These are phyloP conservation scores for Cichorium intybus DNA, from an alignment of 140 eudicot species.

Conservation along the genomic window DNA sequence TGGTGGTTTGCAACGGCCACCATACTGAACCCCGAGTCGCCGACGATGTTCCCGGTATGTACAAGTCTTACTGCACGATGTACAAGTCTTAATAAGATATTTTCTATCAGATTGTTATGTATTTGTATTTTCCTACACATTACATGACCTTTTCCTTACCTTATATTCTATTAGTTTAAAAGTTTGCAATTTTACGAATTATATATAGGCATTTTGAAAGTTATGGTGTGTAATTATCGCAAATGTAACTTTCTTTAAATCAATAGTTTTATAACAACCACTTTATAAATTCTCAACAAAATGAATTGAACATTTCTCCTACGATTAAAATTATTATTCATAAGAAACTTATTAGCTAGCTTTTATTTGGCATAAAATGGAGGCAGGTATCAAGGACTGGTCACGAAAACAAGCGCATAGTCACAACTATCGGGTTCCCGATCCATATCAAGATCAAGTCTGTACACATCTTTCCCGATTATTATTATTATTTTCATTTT, in stretches of 20 bases:
- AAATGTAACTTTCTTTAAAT: no score
- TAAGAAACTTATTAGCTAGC: background rate
- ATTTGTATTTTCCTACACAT: no score
- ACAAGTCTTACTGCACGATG: no score
- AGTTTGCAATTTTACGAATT: no score
- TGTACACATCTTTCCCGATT: background rate
- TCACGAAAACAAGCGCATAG: slow-evolving; percentile 63
- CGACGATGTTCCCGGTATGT: slow-evolving; percentile 54
- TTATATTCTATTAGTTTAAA: no score
- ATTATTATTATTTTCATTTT: background rate
- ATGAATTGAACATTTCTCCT: background rate
- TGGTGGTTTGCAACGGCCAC: slow-evolving; percentile 65
- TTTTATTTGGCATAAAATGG: background rate
- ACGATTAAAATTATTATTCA: no score
- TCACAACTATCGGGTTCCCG: slow-evolving; percentile 66
- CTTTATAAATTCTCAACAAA: background rate
- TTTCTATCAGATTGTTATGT: no score
- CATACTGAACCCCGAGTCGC: slow-evolving; percentile 49
- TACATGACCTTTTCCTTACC: no score
- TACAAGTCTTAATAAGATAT: no score
- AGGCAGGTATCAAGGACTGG: slow-evolving; percentile 53
- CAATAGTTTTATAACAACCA: no score
- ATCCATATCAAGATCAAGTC: slow-evolving; percentile 61
- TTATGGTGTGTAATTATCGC: no score
- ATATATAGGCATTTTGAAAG: no score